These are phyloP conservation scores for Fibroporia radiculosa DNA, from an alignment of 768 basidiomycete species.

Conservation along the genomic window DNA sequence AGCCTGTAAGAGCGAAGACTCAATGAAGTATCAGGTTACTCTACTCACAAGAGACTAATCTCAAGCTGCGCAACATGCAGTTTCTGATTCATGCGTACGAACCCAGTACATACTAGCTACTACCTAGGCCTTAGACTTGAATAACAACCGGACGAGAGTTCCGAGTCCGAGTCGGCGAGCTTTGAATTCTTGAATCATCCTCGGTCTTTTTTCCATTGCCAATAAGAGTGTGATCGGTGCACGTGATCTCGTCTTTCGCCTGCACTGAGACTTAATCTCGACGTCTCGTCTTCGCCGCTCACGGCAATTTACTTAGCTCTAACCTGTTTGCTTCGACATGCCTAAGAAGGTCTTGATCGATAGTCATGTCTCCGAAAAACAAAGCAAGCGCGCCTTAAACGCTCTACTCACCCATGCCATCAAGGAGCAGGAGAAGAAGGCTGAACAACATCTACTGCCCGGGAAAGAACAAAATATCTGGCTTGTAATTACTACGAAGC, in stretches of 20 bases:
- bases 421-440: conserved; percentile 54
- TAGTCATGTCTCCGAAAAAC: conserved; percentile 56
- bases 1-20: too few species aligned
- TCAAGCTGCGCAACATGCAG: too few species aligned
- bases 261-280: neutral
- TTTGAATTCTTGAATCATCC: neutral
- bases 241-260: neutral
- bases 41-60: too few species aligned
- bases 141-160: too few species aligned
- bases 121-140: too few species aligned
- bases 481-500: conserved; percentile 84
- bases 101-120: too few species aligned
- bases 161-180: neutral
- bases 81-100: too few species aligned
- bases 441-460: conserved; percentile 68
- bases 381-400: conserved; percentile 72
- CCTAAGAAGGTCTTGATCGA: conserved; percentile 43
- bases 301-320: neutral
- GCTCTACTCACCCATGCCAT: conserved; percentile 68
- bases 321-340: neutral
- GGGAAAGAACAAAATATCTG: conserved; percentile 82
- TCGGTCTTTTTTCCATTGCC: neutral
- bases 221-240: neutral
- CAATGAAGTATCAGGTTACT: too few species aligned
- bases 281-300: too few species aligned